Evolutionary conservation across 495 filamentous ascomycete species (phyloP), one percentile per base, ranked within the genome.

Genomic region (Copromyces sp.): DNA sequence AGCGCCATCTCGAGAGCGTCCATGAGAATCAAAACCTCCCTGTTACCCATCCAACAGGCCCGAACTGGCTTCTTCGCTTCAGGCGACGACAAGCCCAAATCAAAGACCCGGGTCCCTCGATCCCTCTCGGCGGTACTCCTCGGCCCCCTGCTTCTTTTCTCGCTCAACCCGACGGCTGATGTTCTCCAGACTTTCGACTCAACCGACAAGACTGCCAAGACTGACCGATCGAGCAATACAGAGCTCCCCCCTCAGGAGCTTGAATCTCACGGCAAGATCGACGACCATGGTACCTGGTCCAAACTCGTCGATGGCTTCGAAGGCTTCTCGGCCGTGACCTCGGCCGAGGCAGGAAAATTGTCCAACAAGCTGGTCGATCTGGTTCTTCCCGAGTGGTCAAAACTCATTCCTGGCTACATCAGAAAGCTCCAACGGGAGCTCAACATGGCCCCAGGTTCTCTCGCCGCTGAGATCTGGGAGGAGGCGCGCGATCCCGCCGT

Each of bases 381-480:
- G 29, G 88, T 97, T 39, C 76, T 94, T 32, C 95, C 95, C 2
- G 90, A 92, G 6, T 99, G 95, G 95, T 88, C 90, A 24, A 88
- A 88, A 68, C 79, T 87, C 20, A 82, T 99, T 8, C 94, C 95
- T 4, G 91, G 83, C 37, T 94, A 91, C 71, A 83, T 94, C 16
- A 87, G 88, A 69, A 97, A 97, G 80, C 87, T 99, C 3, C 94
- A 97, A 75, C 86, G 88, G 32, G 95, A 99, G 83, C 86, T 98
- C 14, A 94, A 91, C 29, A 90, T 95, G 87, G 87, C 89, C 0
- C 92, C 93, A 3, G 94, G 93, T 5, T 95, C 93, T 4, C 84
- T 99, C 17, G 93, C 95, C 40, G 90, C 94, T 71, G 92, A 97
- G 68, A 95, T 99, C 59, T 98, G 95, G 95, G 84, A 85, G 73